Evolutionary conservation across 371 early-diverging fungal species (phyloP).

Genomic region (Lichtheimia ramosa): DNA sequence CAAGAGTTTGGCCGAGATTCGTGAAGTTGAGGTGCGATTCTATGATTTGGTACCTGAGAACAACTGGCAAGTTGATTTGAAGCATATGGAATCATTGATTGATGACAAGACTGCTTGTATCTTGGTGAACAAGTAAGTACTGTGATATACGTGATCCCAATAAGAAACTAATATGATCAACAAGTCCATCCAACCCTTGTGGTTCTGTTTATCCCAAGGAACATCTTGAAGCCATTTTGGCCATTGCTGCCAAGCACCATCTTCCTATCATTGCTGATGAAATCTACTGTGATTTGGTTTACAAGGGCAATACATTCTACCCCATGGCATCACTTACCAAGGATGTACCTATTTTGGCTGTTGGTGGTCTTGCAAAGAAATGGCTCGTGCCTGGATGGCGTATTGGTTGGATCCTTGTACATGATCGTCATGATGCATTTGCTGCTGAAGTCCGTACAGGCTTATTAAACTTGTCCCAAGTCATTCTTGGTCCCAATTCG

Average conservation of each 20-base stretch:
- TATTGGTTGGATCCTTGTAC: conserved; percentile 85
- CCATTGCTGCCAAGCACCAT: conserved; percentile 72
- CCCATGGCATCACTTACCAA: conserved; percentile 75
- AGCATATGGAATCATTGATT: conserved; percentile 77
- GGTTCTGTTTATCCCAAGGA: conserved; percentile 81
- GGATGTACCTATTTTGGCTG: conserved; percentile 81
- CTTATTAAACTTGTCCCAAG: conserved; percentile 67
- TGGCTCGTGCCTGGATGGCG: conserved; percentile 94
- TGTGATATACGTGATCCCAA: background rate
- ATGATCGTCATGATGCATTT: conserved; percentile 68
- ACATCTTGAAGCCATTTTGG: conserved; percentile 73
- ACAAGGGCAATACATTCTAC: conserved; percentile 63
- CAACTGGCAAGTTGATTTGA: conserved; percentile 87
- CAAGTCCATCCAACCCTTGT: conserved; percentile 84
- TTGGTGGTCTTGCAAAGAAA: conserved; percentile 90
- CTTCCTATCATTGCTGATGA: conserved; percentile 91
- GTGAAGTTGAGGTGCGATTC: conserved; percentile 74
- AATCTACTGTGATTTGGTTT: conserved; percentile 92
- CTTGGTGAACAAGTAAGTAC: conserved; percentile 77
- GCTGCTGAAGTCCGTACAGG: conserved; percentile 62
- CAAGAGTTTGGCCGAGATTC: conserved; percentile 77
- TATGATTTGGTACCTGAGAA: conserved; percentile 79
- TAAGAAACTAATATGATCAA: background rate
- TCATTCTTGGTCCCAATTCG: conserved; percentile 86
- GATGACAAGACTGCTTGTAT: conserved; percentile 81